These are phyloP conservation scores for Lumnitzera littorea DNA, from an alignment of 345 rosid genomes.

Conservation along the genomic window DNA sequence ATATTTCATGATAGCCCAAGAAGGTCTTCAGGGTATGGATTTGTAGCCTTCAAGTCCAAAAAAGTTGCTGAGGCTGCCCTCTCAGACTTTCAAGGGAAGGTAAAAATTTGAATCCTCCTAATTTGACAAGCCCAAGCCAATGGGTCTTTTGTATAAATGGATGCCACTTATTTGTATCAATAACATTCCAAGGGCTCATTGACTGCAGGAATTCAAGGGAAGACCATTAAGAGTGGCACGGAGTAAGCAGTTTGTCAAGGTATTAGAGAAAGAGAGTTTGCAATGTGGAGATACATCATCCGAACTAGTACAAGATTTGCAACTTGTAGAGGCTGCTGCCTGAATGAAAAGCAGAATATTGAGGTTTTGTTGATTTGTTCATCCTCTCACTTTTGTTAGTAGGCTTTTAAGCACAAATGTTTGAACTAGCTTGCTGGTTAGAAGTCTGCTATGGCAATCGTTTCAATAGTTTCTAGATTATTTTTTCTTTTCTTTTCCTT, in stretches of 20 bases:
- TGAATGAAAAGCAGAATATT: conserved; percentile 17
- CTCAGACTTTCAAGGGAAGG: conserved; percentile 62
- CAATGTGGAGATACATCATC: conserved; percentile 32
- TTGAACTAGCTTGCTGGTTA: background rate
- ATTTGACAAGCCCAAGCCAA: too few species aligned
- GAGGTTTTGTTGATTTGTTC: conserved; percentile 12
- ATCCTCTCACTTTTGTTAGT: conserved; percentile 2
- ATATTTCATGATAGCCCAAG: conserved; percentile 68
- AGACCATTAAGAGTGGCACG: conserved; percentile 61
- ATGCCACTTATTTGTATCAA: background rate
- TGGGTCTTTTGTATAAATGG: background rate
- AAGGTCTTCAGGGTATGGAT: conserved; percentile 71
- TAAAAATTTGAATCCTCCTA: conserved; percentile 14
- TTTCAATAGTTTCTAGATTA: background rate
- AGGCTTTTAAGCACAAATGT: conserved; percentile 9
- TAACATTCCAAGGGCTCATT: background rate
- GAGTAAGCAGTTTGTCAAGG: conserved; percentile 67
- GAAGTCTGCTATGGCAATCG: background rate
- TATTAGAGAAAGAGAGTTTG: conserved; percentile 31
- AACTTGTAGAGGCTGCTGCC: conserved; percentile 17
- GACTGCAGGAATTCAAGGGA: conserved; percentile 53
- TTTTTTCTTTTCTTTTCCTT: background rate
- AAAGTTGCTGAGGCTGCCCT: conserved; percentile 64
- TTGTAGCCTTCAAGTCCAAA: conserved; percentile 73
- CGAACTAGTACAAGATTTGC: conserved; percentile 22